Evolutionary conservation across 345 rosid genomes (phyloP).

Genomic region (Populus simonii): DNA sequence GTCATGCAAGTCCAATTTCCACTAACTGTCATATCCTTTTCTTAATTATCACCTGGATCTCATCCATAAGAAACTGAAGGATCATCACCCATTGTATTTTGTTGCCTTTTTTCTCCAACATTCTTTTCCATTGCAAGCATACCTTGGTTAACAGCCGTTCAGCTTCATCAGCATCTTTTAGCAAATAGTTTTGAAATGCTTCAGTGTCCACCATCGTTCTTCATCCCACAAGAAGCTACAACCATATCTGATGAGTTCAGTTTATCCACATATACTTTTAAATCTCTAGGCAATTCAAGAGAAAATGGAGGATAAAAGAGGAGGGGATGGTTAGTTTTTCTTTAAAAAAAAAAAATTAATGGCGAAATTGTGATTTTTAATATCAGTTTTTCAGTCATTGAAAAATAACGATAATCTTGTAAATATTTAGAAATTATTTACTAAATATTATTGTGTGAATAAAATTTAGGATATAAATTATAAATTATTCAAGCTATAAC

Average conservation of each 20-base stretch:
- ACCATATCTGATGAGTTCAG: constrained; percentile 30
- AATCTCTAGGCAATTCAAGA: too few species aligned
- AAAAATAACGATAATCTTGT: too few species aligned
- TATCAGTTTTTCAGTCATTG: too few species aligned
- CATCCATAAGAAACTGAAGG: constrained; percentile 50
- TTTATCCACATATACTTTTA: constrained; percentile 29
- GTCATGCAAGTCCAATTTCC: constrained; percentile 41
- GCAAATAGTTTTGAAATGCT: constrained; percentile 74
- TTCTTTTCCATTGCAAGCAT: constrained; percentile 66
- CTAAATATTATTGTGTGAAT: too few species aligned
- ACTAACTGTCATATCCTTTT: constrained; percentile 41
- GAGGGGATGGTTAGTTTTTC: too few species aligned
- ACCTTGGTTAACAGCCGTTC: constrained; percentile 38
- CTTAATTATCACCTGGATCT: constrained; percentile 41
- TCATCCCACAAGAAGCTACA: constrained; percentile 39
- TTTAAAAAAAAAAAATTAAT: too few species aligned
- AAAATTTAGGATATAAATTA: too few species aligned
- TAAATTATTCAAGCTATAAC: too few species aligned
- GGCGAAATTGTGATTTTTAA: too few species aligned
- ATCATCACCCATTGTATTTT: constrained; percentile 47
- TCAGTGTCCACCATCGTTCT: constrained; percentile 67
- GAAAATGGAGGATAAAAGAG: too few species aligned
- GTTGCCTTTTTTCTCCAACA: constrained; percentile 45
- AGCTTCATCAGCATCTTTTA: constrained; percentile 75
- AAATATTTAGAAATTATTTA: too few species aligned